Base-by-base conservation (phyloP, 768 basidiomycete species). In the Suillus placidus region DNA sequence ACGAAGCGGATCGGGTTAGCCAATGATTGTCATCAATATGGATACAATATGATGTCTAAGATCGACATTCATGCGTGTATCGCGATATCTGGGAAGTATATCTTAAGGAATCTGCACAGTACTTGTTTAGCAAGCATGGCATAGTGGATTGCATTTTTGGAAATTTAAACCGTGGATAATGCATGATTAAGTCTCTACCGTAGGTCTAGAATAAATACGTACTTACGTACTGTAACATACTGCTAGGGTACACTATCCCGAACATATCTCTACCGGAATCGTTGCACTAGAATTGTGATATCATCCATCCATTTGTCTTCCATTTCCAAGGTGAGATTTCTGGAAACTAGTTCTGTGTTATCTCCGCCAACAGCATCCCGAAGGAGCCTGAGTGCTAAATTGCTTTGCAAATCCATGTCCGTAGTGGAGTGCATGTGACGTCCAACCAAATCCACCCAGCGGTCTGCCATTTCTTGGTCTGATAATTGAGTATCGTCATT, bases 291-390 rank as follows among this genome's bases (percentile, higher is more conserved):
- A 32, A 84, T 75, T 9, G 83, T 84, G 23, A 81, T 78, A 66
- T 84, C 83, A 66, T 84, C 84, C 73, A 84, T 80, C 83, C 83
- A 84, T 63, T 78, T 77, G 45, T 81, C 82, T 63, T 80, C 80
- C 79, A 83, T 84, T 72, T 84, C 84, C 52, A 84, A 74, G 9
- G 83, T 85, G 38, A 84, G 62, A 52, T 78, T 80, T 67, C 78
- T 77, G n/a, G 83, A 84, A 14, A 76, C 79, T 6, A 76, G 72
- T 20, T 76, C 72, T 14, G 69, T 65, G 65, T 85, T 77, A 18
- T 77, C 73, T 32, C 83, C 83, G 9, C 83, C 83, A 10, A 84
- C 71, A 3, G 78, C 80, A 30, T 80, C 78, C 30, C 83, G 76
- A 4, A 84, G 75, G 47, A 84, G 70, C 52, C 71, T 65, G 35